Percentiles rank a stretch among this genome's conserved stretches.
phyloP scores from a whole-genome alignment of 208 protist species.

The Trypanosoma cruzi region DNA sequence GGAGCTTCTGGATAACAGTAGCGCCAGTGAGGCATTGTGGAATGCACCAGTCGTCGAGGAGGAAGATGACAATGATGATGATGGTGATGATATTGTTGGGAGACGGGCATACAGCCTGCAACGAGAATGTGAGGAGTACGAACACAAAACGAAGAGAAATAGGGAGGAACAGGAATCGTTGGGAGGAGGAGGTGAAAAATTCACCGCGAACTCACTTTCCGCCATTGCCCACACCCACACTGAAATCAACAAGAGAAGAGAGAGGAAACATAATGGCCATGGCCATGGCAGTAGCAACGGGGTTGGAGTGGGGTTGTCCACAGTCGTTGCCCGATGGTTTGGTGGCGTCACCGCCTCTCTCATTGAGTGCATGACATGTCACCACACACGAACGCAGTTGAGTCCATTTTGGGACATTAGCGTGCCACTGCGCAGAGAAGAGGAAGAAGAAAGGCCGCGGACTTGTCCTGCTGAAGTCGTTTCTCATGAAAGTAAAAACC shows the following conservation, averaged over 20 bases:
- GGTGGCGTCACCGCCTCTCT: conserved; percentile 42
- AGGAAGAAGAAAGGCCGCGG: background rate
- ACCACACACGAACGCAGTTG: conserved; percentile 26
- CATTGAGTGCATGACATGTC: conserved; percentile 49
- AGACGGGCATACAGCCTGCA: too few species aligned
- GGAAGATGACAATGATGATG: conserved; percentile 1
- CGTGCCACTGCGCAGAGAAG: conserved; percentile 22
- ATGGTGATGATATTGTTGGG: background rate
- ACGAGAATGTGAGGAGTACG: too few species aligned
- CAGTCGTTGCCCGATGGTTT: conserved; percentile 55
- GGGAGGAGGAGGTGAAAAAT: background rate
- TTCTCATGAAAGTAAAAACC: background rate
- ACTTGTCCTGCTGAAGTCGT: background rate
- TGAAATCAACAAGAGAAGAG: background rate
- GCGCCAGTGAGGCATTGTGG: conserved; percentile 3
- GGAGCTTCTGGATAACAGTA: conserved; percentile 46
- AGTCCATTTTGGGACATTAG: conserved; percentile 59
- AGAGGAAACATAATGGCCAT: background rate
- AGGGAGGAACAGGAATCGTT: background rate
- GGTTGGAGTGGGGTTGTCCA: background rate
- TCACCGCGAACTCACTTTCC: background rate
- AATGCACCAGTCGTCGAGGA: background rate
- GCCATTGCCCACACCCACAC: background rate
- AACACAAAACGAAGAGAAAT: background rate
- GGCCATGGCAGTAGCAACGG: background rate